Evolutionary conservation across 2,329 filamentous ascomycete species (phyloP).

Genomic region (Myriosclerotinia duriaeana): DNA sequence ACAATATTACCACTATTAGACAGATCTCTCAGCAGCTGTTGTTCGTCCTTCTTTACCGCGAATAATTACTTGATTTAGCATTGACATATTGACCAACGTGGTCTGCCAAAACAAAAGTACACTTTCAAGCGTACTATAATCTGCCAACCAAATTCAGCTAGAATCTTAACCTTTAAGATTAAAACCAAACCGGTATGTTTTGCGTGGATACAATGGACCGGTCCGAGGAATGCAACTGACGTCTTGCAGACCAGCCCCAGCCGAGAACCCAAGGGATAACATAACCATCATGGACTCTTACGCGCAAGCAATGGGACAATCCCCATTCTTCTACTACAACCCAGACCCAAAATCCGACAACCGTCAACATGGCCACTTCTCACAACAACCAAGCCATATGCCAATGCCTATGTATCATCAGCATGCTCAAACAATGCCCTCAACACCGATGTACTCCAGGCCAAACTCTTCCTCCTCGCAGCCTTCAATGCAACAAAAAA

Average conservation of each 20-base stretch:
- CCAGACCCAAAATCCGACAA: conserved; percentile 71
- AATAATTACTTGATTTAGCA: conserved; percentile 27
- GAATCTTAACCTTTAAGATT: conserved; percentile 15
- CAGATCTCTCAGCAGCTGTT: conserved; percentile 40
- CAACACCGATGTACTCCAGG: conserved; percentile 63
- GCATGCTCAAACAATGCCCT: conserved; percentile 57
- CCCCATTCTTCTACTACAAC: conserved; percentile 84
- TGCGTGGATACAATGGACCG: conserved; percentile 7
- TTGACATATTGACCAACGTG: conserved; percentile 24
- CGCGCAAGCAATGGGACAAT: conserved; percentile 63
- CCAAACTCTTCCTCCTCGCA: conserved; percentile 67
- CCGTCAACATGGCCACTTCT: conserved; percentile 74
- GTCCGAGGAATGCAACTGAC: conserved; percentile 34
- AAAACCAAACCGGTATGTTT: conserved; percentile 30
- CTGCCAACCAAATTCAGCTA: conserved; percentile 23
- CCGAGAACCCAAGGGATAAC: conserved; percentile 25
- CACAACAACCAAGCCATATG: conserved; percentile 53
- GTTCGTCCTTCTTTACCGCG: conserved; percentile 42
- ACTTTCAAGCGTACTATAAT: conserved; percentile 32
- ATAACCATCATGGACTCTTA: conserved; percentile 40
- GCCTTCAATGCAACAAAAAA: conserved; percentile 43
- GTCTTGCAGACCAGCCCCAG: conserved; percentile 28
- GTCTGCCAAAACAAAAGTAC: conserved; percentile 25
- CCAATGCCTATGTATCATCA: conserved; percentile 53
- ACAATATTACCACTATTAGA: conserved; percentile 39